Evolutionary conservation across 768 basidiomycete genomes (phyloP).

Genomic region (Russula compacta): DNA sequence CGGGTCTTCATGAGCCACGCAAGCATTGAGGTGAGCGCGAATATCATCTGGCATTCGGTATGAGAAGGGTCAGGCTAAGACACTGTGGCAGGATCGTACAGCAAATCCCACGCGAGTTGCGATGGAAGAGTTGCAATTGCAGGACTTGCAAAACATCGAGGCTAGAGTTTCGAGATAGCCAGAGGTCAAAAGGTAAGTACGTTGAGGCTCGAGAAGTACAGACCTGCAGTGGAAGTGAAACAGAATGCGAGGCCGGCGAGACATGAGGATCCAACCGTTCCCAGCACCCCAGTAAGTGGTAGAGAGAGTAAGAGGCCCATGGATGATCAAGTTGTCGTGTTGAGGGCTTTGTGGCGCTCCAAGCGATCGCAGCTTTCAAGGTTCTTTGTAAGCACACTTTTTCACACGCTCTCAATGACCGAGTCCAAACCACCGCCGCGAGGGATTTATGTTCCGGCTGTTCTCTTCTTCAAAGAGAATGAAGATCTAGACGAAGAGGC

Average conservation of each 20-base stretch:
- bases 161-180: conserved; percentile 37
- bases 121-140: conserved; percentile 98
- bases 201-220: conserved; percentile 20
- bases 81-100: conserved; percentile 35
- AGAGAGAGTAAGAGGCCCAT: conserved; percentile 75
- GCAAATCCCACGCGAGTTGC: conserved; percentile 95
- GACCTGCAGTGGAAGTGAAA: conserved; percentile 79
- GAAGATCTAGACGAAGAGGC: conserved; percentile 62
- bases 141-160: conserved; percentile 95
- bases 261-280: conserved; percentile 73
- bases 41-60: conserved; percentile 61
- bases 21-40: conserved; percentile 88
- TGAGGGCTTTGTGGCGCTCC: not conserved
- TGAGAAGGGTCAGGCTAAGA: not conserved
- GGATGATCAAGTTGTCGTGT: not conserved
- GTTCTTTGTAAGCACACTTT: not conserved
- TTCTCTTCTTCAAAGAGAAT: conserved; percentile 61
- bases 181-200: conserved; percentile 6
- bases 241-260: conserved; percentile 77
- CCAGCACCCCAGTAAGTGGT: conserved; percentile 57
- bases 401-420: conserved; percentile 9
- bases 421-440: conserved; percentile 41
- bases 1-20: conserved; percentile 97
- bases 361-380: no score
- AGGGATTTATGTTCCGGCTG: conserved; percentile 71